A percentile compares a stretch with the other conserved stretches of the same genome.
These are phyloP conservation scores for Protomyces pachydermus DNA, from an alignment of 1,139 yeast genomes.

Conservation along the genomic window DNA sequence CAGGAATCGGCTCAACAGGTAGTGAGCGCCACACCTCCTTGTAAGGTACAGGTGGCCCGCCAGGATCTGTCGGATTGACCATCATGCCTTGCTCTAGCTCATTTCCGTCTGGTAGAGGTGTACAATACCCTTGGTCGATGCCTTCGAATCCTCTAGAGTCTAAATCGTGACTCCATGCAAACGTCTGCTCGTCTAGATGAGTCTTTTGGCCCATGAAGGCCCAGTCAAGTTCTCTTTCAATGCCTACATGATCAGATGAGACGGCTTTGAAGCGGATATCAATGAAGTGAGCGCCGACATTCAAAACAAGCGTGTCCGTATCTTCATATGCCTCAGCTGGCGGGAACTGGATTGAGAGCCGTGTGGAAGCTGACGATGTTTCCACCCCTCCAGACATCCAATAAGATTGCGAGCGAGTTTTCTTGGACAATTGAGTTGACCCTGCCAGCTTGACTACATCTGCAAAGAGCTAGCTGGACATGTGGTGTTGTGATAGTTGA, in stretches of 20 bases:
- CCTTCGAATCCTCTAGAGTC: background rate
- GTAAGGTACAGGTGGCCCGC: background rate
- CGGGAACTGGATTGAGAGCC: constrained; percentile 1
- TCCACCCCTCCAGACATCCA: too few relatives aligned
- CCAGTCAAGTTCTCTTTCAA: background rate
- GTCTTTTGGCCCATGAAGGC: constrained; percentile 8
- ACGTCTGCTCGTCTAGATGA: background rate
- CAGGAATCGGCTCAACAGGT: background rate
- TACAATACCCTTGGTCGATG: background rate
- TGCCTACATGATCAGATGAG: background rate
- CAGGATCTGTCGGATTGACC: background rate
- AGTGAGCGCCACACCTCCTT: constrained; percentile 7
- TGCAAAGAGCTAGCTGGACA: too few relatives aligned
- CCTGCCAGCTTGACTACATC: too few relatives aligned
- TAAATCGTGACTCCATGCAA: constrained; percentile 2
- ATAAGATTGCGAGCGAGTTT: too few relatives aligned
- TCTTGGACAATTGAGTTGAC: too few relatives aligned
- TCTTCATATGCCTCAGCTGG: constrained; percentile 13
- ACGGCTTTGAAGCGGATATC: constrained; percentile 4
- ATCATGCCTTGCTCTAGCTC: constrained; percentile 7
- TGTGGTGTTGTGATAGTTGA: too few relatives aligned
- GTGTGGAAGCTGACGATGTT: background rate
- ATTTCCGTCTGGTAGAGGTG: background rate
- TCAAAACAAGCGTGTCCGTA: constrained; percentile 11
- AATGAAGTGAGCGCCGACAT: background rate